Evolutionary conservation across 352 stramenopile species (phyloP).

Genomic region (Plasmopara muralis): DNA sequence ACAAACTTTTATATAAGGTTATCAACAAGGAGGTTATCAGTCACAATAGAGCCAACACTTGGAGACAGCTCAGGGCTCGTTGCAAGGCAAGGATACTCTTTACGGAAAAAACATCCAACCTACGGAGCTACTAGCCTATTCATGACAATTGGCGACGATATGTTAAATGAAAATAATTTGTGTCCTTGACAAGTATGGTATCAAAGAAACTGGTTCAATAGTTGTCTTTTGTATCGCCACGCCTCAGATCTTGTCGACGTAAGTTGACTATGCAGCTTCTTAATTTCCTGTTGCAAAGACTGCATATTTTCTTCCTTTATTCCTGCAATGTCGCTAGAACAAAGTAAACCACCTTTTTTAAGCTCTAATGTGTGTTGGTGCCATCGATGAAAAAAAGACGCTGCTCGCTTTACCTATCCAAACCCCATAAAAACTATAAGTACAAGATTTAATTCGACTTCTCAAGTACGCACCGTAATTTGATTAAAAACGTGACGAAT

Average conservation of each 20-base stretch:
- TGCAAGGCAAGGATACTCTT: too few species aligned
- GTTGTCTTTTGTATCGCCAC: conserved; percentile 70
- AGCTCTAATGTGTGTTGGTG: conserved; percentile 6
- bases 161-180: too few species aligned
- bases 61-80: too few species aligned
- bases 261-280: conserved; percentile 60
- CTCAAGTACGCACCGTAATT: conserved; percentile 22
- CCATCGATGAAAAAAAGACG: conserved; percentile 36
- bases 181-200: too few species aligned
- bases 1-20: too few species aligned
- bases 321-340: conserved; percentile 1
- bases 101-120: too few species aligned
- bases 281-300: conserved; percentile 56
- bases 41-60: too few species aligned
- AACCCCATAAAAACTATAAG: conserved; percentile 5
- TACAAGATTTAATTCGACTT: neutral
- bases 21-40: too few species aligned
- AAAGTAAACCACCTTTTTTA: neutral
- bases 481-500: conserved; percentile 39
- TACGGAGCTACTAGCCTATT: too few species aligned
- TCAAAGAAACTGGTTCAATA: conserved; percentile 66
- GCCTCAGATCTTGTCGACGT: conserved; percentile 62
- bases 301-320: conserved; percentile 24
- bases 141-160: too few species aligned
- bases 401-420: conserved; percentile 31